Base-by-base conservation (phyloP, 2,329 filamentous ascomycete genomes). In the Penicillium thymicola region DNA sequence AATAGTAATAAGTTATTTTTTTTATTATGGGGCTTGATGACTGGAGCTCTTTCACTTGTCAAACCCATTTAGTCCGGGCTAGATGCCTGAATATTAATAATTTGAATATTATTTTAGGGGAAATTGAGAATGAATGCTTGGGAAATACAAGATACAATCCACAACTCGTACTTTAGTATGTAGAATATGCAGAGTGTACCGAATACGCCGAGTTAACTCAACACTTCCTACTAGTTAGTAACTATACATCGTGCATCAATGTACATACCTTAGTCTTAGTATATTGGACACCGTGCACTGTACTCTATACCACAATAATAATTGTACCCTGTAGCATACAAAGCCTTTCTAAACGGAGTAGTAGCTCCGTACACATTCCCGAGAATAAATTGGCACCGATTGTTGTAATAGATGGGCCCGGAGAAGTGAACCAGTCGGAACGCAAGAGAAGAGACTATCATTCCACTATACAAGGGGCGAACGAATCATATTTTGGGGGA, bases 21-120 rank as follows among this genome's bases (percentile, higher is more conserved):
- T 55, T 58, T 58, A 37, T 57, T 38, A 55, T 54, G 56, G 56
- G 52, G 48, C 54, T 23, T 18, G 23, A 8, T 30, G 43, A 43
- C 48, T 5, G 32, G 21, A 47, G 28, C 51, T 53, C 3, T 38
- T 30, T 44, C 4, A n/a, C 27, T 51, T 4, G 8, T 6, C 13
- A 25, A 36, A 16, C 1, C 6, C 16, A 27, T 23, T n/a, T 28
- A 27, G 23, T n/a, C 21, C 6, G 25, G 47, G 47, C 36, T 40
- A 41, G 47, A 50, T 16, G 36, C 2, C 21, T 32, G 25, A 28
- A 11, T 10, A 40, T 50, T 50, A 50, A 50, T 30, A 40, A 50
- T 30, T 30, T 30, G 9, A 13, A 13, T 5, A 40, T 32, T 14
- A 32, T 32, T 32, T 32, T 40, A 23, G 36, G 36, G 46, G 32